A percentile compares a stretch with the other conserved stretches of the same genome.
These are phyloP conservation scores for Leptodontidium sp. DNA, from an alignment of 2,329 filamentous ascomycete species.

Conservation along the genomic window DNA sequence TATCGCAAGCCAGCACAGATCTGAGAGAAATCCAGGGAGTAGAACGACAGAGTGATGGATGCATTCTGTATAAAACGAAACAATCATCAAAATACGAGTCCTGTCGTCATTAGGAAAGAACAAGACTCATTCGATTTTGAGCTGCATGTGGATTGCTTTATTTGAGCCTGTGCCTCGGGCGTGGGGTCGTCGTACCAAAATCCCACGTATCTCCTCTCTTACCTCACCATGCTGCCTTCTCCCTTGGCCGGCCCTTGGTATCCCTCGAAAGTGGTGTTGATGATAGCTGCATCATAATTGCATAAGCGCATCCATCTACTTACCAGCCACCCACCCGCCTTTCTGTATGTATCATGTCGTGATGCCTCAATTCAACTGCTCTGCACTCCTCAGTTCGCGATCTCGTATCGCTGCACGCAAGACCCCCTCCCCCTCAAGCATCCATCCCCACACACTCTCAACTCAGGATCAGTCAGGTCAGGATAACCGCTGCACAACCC, in stretches of 20 bases:
- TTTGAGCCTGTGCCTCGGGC: background rate
- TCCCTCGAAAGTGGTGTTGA: background rate
- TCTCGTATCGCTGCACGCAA: slow-evolving; percentile 10
- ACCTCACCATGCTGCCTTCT: too few relatives aligned
- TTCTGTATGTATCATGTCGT: slow-evolving; percentile 7
- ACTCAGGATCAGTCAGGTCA: background rate
- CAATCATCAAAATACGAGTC: too few relatives aligned
- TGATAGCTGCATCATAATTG: background rate
- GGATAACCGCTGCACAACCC: slow-evolving; percentile 2
- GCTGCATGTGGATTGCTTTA: too few relatives aligned
- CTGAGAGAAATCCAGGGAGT: too few relatives aligned
- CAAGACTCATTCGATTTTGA: too few relatives aligned
- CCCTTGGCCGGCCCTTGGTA: background rate
- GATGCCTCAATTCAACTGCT: background rate
- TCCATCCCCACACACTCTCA: background rate
- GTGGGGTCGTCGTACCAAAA: background rate
- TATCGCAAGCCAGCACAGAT: too few relatives aligned
- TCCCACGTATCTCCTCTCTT: background rate
- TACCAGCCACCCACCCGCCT: background rate
- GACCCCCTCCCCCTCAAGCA: slow-evolving; percentile 3
- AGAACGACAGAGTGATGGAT: too few relatives aligned
- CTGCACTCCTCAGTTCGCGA: background rate
- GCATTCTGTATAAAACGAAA: too few relatives aligned
- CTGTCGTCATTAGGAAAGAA: too few relatives aligned
- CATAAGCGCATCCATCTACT: background rate